A percentile compares a stretch with the other conserved stretches of the same genome.
Conservation (phyloP, 495 filamentous ascomycete genomes). For the Chaetomium tenue region DNA sequence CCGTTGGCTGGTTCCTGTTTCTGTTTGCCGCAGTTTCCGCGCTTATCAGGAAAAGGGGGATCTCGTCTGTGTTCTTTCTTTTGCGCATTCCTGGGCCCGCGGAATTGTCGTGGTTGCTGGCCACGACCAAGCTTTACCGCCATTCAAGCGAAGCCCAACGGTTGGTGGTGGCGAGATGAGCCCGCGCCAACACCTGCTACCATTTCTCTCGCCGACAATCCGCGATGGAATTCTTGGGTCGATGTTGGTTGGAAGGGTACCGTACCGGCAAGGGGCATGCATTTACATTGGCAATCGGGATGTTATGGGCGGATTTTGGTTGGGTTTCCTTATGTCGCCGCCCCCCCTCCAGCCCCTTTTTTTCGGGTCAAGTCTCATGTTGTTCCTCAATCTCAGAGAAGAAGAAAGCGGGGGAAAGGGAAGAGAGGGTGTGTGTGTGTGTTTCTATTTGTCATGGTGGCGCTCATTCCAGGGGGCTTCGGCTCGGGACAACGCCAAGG, state of each 20-base stretch:
- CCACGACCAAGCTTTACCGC: neutral
- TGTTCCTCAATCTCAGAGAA: neutral
- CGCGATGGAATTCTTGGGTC: neutral
- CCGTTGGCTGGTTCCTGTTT: neutral
- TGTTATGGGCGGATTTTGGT: slow-evolving; percentile 1
- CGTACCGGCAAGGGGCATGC: neutral
- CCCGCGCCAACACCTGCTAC: neutral
- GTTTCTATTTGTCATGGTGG: slow-evolving; percentile 21
- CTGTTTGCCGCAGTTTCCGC: neutral
- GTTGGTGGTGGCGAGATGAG: slow-evolving; percentile 9
- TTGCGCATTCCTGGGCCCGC: neutral
- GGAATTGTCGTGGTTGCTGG: neutral
- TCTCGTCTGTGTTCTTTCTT: neutral
- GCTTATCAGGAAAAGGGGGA: neutral
- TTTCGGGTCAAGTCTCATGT: slow-evolving; percentile 6
- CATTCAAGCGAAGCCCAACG: neutral
- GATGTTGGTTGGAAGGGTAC: neutral
- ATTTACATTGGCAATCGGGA: slow-evolving; percentile 3
- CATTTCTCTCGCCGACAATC: neutral
- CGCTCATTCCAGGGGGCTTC: slow-evolving; percentile 11
- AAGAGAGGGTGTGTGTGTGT: neutral
- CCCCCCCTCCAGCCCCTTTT: neutral
- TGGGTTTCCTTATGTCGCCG: slow-evolving; percentile 2
- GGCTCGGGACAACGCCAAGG: neutral
- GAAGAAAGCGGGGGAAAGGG: neutral